phyloP scores from a whole-genome alignment of 306 rosid species.

The Cicer chorassanicum region DNA sequence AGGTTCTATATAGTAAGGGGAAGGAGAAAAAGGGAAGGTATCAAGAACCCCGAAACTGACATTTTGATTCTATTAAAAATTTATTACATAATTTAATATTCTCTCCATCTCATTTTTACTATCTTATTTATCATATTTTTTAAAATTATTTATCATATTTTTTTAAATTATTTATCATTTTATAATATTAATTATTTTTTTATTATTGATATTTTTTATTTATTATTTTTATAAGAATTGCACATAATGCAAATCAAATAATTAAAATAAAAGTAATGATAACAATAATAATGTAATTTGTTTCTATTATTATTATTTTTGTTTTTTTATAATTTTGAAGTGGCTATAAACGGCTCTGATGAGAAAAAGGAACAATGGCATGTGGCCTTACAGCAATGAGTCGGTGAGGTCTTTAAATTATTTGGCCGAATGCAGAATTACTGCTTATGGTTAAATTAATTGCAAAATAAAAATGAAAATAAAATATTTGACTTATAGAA shows the following conservation, averaged over 20 bases:
- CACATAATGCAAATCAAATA: neutral
- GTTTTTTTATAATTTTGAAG: constrained; percentile 41
- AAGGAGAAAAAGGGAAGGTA: constrained; percentile 46
- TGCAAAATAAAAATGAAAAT: neutral
- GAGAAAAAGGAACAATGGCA: constrained; percentile 67
- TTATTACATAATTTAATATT: neutral
- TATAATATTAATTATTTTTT: no score
- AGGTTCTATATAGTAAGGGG: constrained; percentile 65
- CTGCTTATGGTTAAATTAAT: constrained; percentile 3
- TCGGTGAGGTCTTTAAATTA: constrained; percentile 70
- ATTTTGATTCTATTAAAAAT: constrained; percentile 1
- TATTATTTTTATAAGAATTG: no score
- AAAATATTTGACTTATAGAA: constrained; percentile 5
- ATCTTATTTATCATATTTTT: no score
- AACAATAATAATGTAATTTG: neutral
- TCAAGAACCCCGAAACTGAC: constrained; percentile 51
- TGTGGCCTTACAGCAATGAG: constrained; percentile 68
- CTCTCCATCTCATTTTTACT: no score
- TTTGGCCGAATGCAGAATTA: constrained; percentile 43
- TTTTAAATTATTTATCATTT: no score
- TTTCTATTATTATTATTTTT: neutral
- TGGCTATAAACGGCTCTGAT: constrained; percentile 53
- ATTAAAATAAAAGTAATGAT: neutral
- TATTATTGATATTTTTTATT: no score
- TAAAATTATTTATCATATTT: no score